These are phyloP conservation scores for Leccinum obscurum DNA, from an alignment of 768 basidiomycete genomes.

Conservation along the genomic window DNA sequence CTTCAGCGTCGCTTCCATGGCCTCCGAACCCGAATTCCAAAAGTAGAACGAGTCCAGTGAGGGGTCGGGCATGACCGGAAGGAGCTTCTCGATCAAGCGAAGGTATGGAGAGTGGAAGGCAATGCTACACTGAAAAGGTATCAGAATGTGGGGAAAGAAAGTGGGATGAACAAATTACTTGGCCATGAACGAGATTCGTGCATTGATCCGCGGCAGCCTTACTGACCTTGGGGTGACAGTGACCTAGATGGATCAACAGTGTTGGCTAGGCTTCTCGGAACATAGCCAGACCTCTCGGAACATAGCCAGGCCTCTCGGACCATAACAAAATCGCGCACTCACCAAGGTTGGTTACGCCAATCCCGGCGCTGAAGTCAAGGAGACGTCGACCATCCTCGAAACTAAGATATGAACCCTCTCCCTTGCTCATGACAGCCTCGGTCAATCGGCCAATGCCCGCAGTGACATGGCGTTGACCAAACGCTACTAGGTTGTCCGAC, in stretches of 20 bases:
- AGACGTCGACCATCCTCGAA: conserved; percentile 71
- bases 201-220: conserved; percentile 89
- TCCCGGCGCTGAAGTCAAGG: conserved; percentile 87
- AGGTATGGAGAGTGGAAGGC: conserved; percentile 86
- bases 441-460: conserved; percentile 43
- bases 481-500: conserved; percentile 26
- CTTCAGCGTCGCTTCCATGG: conserved; percentile 87
- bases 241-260: conserved; percentile 47
- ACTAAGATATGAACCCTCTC: conserved; percentile 70
- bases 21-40: conserved; percentile 96
- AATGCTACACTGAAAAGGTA: conserved; percentile 74
- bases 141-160: neutral
- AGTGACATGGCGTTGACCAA: conserved; percentile 47
- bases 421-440: conserved; percentile 62
- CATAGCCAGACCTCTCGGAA: neutral
- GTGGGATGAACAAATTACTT: conserved; percentile 43
- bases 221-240: conserved; percentile 86
- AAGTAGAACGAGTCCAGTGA: conserved; percentile 97
- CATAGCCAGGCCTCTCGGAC: neutral
- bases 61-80: conserved; percentile 87
- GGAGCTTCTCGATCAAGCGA: conserved; percentile 77
- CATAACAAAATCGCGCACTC: conserved; percentile 14
- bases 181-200: conserved; percentile 73
- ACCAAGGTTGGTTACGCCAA: conserved; percentile 87
- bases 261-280: neutral